A percentile compares a stretch with the other conserved stretches of the same genome.
Conservation (phyloP, 495 filamentous ascomycete genomes). For the Zalerion maritima region DNA sequence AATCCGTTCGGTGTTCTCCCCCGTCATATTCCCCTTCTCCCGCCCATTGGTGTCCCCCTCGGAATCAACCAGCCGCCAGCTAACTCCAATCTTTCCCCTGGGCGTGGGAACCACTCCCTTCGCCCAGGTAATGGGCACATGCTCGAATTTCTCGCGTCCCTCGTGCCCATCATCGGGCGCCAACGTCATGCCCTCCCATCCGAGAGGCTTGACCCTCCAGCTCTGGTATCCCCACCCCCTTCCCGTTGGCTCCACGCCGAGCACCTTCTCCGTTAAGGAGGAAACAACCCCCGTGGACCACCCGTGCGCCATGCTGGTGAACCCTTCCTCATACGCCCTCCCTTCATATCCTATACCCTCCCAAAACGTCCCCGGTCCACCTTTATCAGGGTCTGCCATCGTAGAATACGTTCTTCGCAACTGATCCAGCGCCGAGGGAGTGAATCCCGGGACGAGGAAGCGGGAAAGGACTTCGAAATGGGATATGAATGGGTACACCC, state of each 20-base stretch:
- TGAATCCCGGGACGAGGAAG: slow-evolving; percentile 18
- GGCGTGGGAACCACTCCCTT: slow-evolving; percentile 25
- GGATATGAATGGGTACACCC: slow-evolving; percentile 37
- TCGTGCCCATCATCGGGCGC: too few species aligned
- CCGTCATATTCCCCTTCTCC: too few species aligned
- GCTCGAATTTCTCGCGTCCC: too few species aligned
- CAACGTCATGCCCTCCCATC: too few species aligned
- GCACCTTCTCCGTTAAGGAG: slow-evolving; percentile 21
- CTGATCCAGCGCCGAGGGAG: too few species aligned
- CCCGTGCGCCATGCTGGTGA: slow-evolving; percentile 24
- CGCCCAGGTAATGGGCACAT: slow-evolving; percentile 26
- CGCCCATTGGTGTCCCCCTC: too few species aligned
- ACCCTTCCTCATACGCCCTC: slow-evolving; percentile 21
- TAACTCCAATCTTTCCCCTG: slow-evolving; percentile 19
- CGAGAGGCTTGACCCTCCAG: slow-evolving; percentile 21
- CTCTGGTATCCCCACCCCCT: slow-evolving; percentile 20
- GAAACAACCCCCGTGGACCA: slow-evolving; percentile 29
- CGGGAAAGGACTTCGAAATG: slow-evolving; percentile 34
- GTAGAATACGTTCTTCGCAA: too few species aligned
- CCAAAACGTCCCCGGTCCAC: slow-evolving; percentile 12
- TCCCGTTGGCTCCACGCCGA: slow-evolving; percentile 25
- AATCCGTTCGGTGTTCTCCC: too few species aligned
- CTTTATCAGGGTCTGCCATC: too few species aligned
- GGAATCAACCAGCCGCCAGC: too few species aligned
- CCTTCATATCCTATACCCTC: slow-evolving; percentile 27